These are phyloP conservation scores for Dipodascopsis uninucleata DNA, from an alignment of 805 yeast species.

Conservation along the genomic window DNA sequence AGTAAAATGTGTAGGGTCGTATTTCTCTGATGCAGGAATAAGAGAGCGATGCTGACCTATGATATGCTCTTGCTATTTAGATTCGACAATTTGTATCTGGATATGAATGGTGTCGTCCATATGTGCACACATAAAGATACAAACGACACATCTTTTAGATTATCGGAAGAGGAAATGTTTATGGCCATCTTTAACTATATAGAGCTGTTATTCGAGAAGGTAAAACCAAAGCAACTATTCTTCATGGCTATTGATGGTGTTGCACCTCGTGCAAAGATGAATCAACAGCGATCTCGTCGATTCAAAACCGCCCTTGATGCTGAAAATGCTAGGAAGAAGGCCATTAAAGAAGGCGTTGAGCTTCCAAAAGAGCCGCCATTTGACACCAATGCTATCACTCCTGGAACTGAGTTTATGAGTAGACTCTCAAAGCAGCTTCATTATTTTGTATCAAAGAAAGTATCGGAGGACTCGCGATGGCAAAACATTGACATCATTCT, in stretches of 20 bases:
- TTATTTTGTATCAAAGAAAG: constrained; percentile 83
- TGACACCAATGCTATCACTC: constrained; percentile 90
- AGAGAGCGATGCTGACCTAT: neutral
- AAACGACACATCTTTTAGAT: constrained; percentile 56
- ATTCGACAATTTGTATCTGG: constrained; percentile 90
- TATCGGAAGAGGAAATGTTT: constrained; percentile 88
- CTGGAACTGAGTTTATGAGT: constrained; percentile 96
- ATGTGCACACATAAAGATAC: constrained; percentile 87
- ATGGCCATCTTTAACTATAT: constrained; percentile 90
- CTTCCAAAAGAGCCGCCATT: constrained; percentile 81
- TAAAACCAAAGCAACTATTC: constrained; percentile 79
- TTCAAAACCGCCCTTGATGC: constrained; percentile 93
- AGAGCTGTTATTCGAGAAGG: constrained; percentile 84
- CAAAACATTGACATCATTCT: constrained; percentile 68
- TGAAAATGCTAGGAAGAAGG: constrained; percentile 70
- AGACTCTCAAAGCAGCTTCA: constrained; percentile 75
- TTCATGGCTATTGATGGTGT: constrained; percentile 99
- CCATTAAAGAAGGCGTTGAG: constrained; percentile 65
- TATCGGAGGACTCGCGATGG: constrained; percentile 85
- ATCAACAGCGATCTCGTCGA: constrained; percentile 94
- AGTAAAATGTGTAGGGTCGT: constrained; percentile 18
- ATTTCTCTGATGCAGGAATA: neutral
- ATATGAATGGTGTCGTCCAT: constrained; percentile 94
- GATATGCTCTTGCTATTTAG: constrained; percentile 27
- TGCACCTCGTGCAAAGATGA: constrained; percentile 98